Evolutionary conservation across 2,329 filamentous ascomycete species (phyloP), one percentile per base, ranked within the genome.

Genomic region (Metarhizium album): DNA sequence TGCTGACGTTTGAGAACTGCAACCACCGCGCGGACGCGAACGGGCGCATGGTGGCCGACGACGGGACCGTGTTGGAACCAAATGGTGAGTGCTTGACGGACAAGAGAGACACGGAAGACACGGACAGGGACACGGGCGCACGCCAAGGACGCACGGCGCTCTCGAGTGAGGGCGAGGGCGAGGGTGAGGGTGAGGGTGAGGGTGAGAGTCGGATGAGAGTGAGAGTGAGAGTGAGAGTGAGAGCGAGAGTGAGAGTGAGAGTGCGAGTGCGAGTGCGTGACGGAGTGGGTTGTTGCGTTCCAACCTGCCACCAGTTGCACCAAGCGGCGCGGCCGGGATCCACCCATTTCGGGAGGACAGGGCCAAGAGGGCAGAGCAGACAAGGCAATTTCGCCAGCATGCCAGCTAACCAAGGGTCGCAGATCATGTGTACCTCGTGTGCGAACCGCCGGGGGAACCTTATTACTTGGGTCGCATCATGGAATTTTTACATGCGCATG

Each of bases 381-480:
- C 57, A 23, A 35, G 45, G 40, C 51, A 53, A 50, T 50, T 42
- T 50, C 45, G 50, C 45, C 48, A 53, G 42, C 51, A 50, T 37
- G 43, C 48, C 48, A 46, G 46, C 52, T 53, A 51, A 54, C 49
- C 23, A 45, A 13, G 33, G 27, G 55, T 60, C 55, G 60, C 67
- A 82, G 79, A 82, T 69, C 77, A 97, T 73, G 88, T 95, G 58
- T 98, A 97, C 74, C 81, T 97, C 55, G 86, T 98, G 56, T 97
- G 90, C 70, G 93, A 98, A 70, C 93, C 93, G 47, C 93, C 93
- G 16, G 93, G 93, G 49, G 93, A 98, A 70, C 93, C 93, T 50
- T 98, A 98, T 72, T 98, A 98, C 67, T 75, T 98, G 57, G 93
- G 87, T 56, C 87, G 93, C 60, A 93, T 98, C 67, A 98, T 98